Conservation (phyloP, 257 asterid genomes). For the Rhazya stricta region DNA sequence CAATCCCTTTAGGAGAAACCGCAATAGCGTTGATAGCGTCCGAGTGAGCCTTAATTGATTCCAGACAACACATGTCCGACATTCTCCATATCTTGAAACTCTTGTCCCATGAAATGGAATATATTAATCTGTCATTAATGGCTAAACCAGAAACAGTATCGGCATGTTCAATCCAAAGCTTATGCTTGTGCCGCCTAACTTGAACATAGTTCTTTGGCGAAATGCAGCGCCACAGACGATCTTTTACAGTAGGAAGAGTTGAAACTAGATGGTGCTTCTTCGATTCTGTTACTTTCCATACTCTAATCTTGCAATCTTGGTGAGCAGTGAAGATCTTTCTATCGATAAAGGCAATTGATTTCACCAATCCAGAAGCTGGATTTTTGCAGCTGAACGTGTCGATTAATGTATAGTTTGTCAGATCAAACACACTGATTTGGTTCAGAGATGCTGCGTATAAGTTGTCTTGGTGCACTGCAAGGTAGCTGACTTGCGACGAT, state of each 20-base stretch:
- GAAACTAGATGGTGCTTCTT: constrained; percentile 32
- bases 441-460: constrained; percentile 49
- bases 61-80: constrained; percentile 35
- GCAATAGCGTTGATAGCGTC: constrained; percentile 51
- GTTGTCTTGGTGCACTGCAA: constrained; percentile 33
- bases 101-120: constrained; percentile 57
- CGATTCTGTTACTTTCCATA: constrained; percentile 24
- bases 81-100: constrained; percentile 45
- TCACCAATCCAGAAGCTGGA: constrained; percentile 39
- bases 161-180: constrained; percentile 53
- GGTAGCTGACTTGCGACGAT: constrained; percentile 46
- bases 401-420: constrained; percentile 15
- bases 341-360: constrained; percentile 42
- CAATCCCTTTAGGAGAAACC: constrained; percentile 23
- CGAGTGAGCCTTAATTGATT: constrained; percentile 41
- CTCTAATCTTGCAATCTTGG: constrained; percentile 54
- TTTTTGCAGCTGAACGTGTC: constrained; percentile 37
- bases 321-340: constrained; percentile 47
- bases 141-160: constrained; percentile 51
- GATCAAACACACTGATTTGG: constrained; percentile 37
- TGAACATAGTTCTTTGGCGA: constrained; percentile 42
- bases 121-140: constrained; percentile 26
- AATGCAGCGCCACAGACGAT: constrained; percentile 30
- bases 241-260: constrained; percentile 50
- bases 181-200: constrained; percentile 40